Percentiles rank a stretch among this genome's conserved stretches.
Evolutionary conservation across 2,329 filamentous ascomycete genomes (phyloP).

Genomic region (Beauveria varroae): DNA sequence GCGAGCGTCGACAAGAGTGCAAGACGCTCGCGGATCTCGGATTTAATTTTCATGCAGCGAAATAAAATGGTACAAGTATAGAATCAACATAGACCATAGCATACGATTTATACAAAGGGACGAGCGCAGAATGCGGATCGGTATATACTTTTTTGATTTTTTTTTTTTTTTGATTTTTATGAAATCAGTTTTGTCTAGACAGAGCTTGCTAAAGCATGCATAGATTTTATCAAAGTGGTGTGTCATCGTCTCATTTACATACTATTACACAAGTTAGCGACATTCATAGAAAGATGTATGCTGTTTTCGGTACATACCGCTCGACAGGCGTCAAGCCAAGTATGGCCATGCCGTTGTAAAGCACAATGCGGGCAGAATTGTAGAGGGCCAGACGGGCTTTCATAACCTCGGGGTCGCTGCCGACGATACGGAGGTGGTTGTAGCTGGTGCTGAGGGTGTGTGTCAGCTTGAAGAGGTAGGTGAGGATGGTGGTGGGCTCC

Average conservation of each 20-base stretch:
- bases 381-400: slow-evolving; percentile 66
- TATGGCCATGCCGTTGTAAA: slow-evolving; percentile 77
- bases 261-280: background rate
- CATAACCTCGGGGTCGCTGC: slow-evolving; percentile 65
- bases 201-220: background rate
- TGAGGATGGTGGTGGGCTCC: slow-evolving; percentile 54
- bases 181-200: background rate
- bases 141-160: background rate
- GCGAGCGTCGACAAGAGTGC: slow-evolving; percentile 26
- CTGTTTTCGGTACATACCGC: slow-evolving; percentile 20
- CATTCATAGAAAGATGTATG: background rate
- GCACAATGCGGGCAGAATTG: slow-evolving; percentile 63
- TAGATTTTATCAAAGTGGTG: background rate
- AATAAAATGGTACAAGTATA: background rate
- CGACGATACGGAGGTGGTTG: slow-evolving; percentile 75
- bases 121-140: background rate
- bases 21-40: slow-evolving; percentile 29
- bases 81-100: background rate
- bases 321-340: slow-evolving; percentile 74
- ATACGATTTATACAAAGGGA: background rate
- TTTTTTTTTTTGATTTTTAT: background rate
- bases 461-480: slow-evolving; percentile 79
- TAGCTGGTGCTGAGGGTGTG: slow-evolving; percentile 75
- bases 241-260: slow-evolving; percentile 8
- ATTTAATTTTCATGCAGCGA: slow-evolving; percentile 20